Evolutionary conservation across 148 eudicot species (phyloP), one percentile per base, ranked within the genome.

Genomic region (Cornus suecica): DNA sequence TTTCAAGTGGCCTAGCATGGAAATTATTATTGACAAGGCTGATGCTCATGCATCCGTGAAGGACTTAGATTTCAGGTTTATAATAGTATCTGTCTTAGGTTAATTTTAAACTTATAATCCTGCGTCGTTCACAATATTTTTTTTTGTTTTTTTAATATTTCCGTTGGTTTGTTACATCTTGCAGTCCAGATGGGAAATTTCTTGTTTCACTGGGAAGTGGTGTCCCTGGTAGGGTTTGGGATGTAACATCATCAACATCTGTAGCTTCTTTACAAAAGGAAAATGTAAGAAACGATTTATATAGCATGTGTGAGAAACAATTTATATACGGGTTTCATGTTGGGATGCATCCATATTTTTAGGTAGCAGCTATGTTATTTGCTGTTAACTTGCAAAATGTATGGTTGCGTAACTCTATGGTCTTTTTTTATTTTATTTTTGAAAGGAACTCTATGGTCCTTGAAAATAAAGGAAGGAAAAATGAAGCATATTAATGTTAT

Each of bases 1-100:
- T 58, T 96, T 93, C 78, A 93, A 91, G 87, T 96, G 99, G 99
- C 99, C 99, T 29, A 71, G 86, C 81, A 84, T 96, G 99, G 93
- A 90, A 74, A 77, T 74, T 68, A 73, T 87, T 61, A 72, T 95
- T 30, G 79, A 83, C 81, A 89, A 88, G 66, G 87, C 83, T 32
- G 76, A 86, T 60, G 87, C 88, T 66, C 90, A 93, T 86, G 27
- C 90, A 68, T 74, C 89, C 62, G 95, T 93, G 80, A 95, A 93
- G 77, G 92, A 91, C 79, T 80, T 96, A 69, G 87, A 93, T 86
- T 93, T 96, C 91, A 96, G 97, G 98, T 92, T 76, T 31, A 66
- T 65, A 68, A 5, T 61, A 41, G 23, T 42, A 25, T 25, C 25
- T 71, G 32, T 25, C 28, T 65, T 60, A 15, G 37, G 32, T 68